Base-by-base conservation (phyloP, 306 rosid genomes). In the Rosa multiflora region DNA sequence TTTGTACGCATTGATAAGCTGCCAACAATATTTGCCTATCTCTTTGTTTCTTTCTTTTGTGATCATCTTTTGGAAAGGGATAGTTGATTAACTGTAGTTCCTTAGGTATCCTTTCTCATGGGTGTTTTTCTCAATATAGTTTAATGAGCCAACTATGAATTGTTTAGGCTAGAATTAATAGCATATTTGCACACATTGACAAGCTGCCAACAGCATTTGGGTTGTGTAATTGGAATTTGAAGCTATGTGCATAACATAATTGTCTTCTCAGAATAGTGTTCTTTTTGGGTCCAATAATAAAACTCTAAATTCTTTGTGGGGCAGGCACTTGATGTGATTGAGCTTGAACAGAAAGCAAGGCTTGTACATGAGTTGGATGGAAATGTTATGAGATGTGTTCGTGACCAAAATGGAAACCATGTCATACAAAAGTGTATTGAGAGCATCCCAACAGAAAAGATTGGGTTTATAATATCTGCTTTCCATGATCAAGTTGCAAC, bases 381-480 rank as follows among this genome's bases (percentile, higher is more conserved):
- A 71, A 88, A 91, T 80, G 87, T 87, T 61, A 81, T 89, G 93
- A 89, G 82, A 87, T 91, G 96, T 42, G 86, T 89, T 12, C 87
- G 76, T 67, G 96, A 91, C 82, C 96, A 90, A 86, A 90, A 90
- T 82, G 95, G 95, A 73, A 90, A 90, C 82, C 95, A 90, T 55
- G 92, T 88, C 40, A 88, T 90, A 80, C 95, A 90, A 72, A 90
- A 90, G 81, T 90, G 95, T 74, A 90, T 90, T 35, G 91, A 90
- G 75, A 80, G 92, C 81, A 74, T 90, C 52, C 91, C 91, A 9
- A 71, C 81, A n/a, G 85, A 87, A 58, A 82, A 85, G 78, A 87
- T 87, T 76, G 80, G 58, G 42, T 90, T 88, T 80, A 88, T 90
- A 64, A 79, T 88, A 17, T 88, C 93, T 75, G 85, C 96, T 81